Evolutionary conservation across 768 basidiomycete species (phyloP), one percentile per base, ranked within the genome.

Genomic region (Tricholoma sp.): DNA sequence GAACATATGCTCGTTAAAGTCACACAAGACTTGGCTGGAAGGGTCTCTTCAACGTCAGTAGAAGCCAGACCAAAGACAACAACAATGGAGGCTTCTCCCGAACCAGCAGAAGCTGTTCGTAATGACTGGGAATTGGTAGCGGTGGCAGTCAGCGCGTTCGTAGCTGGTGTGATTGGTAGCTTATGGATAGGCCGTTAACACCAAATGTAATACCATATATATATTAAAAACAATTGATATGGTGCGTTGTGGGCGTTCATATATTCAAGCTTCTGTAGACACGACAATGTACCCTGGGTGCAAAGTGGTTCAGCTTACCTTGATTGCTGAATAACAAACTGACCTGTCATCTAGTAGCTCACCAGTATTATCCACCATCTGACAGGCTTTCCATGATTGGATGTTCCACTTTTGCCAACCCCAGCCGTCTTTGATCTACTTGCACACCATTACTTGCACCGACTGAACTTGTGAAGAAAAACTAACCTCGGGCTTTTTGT

Each of bases 401-500:
- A 74, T 64, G 58, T 85, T 76, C 83, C 85, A 85, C 60, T 84
- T 83, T 19, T 67, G 63, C 84, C 84, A 87, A 21, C 84, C 83
- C 84, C 84, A 86, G 0, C 82, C 82, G 7, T 78, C 75, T 71
- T 85, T 85, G 61, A 87, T 81, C 85, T 86, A 39, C 8, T 39
- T 47, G 39, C 16, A 52, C 10, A 32, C 27, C 16, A 31, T 50
- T 31, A 16, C 4, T 29, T 50, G 11, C 0, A 16, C 10, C 8
- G 16, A 4, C n/a, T 50, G 16, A 18, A 18, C 7, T 8, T 27
- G 3, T 18, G n/a, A 11, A 34, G 57, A n/a, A 41, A 54, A 6
- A 56, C 65, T 39, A 60, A 86, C 87, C 70, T 87, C 86, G 18
- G 88, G 88, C 61, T 83, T 87, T 70, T 90, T 91, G 69, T 89